phyloP scores from a whole-genome alignment of 176 grass and related monocot genomes.

The Phyllostachys edulis region DNA sequence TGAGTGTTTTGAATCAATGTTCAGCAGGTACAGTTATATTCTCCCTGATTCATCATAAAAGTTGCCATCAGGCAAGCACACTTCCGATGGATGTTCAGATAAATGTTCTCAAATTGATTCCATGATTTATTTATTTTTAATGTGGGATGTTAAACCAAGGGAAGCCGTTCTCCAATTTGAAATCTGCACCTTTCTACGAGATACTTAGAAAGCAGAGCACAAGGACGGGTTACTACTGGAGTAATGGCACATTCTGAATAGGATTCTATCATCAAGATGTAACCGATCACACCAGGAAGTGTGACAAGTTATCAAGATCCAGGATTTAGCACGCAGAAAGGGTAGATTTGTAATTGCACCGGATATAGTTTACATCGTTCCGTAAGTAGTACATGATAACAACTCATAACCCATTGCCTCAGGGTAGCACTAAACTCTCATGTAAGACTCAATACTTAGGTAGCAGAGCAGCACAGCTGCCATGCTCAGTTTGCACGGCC shows the following conservation, averaged over 20 bases:
- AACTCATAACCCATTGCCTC: constrained; percentile 13
- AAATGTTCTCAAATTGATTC: neutral
- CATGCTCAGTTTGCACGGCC: constrained; percentile 43
- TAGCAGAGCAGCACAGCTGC: neutral
- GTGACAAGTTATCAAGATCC: neutral
- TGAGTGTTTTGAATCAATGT: neutral
- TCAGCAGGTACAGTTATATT: neutral
- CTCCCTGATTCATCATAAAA: neutral
- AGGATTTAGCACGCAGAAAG: neutral
- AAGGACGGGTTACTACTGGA: neutral
- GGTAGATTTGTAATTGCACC: constrained; percentile 16
- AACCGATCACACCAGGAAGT: neutral
- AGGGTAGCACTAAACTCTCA: constrained; percentile 7
- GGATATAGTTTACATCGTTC: constrained; percentile 24
- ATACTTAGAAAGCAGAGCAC: neutral
- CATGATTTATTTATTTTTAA: neutral
- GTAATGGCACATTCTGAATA: neutral
- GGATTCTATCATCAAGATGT: neutral
- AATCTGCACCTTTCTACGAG: neutral
- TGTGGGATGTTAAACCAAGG: neutral
- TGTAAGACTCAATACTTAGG: neutral
- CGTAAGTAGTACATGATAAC: constrained; percentile 9
- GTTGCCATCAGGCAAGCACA: neutral
- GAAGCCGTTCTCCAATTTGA: neutral
- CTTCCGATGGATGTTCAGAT: neutral